phyloP scores from a whole-genome alignment of 2,329 filamentous ascomycete genomes.

The Trichophyton rubrum region DNA sequence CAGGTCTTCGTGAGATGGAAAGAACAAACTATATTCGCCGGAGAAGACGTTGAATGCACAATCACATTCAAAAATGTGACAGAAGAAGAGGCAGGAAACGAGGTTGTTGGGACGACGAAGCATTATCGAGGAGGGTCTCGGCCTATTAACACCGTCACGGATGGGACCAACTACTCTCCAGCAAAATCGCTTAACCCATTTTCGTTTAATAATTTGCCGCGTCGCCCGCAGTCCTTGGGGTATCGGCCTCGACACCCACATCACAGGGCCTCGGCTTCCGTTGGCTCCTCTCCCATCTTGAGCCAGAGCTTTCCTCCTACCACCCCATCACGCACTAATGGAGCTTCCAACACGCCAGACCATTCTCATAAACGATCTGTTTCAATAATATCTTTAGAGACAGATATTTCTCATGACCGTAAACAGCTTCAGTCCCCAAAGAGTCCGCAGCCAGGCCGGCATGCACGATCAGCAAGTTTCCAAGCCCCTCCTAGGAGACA shows the following conservation, averaged over 20 bases:
- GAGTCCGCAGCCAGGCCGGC: slow-evolving; percentile 48
- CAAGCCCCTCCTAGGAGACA: slow-evolving; percentile 52
- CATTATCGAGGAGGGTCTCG: slow-evolving; percentile 30
- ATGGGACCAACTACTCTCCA: slow-evolving; percentile 28
- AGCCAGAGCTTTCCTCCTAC: slow-evolving; percentile 32
- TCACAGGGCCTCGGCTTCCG: slow-evolving; percentile 30
- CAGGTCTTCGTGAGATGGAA: slow-evolving; percentile 93
- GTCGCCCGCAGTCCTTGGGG: slow-evolving; percentile 25
- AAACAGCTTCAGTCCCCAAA: slow-evolving; percentile 23
- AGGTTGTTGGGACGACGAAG: slow-evolving; percentile 19
- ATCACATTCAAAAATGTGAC: slow-evolving; percentile 90
- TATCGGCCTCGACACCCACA: slow-evolving; percentile 20
- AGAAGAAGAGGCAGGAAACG: slow-evolving; percentile 28
- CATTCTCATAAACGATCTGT: slow-evolving; percentile 62
- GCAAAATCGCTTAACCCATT: slow-evolving; percentile 27
- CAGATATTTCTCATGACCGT: slow-evolving; percentile 27
- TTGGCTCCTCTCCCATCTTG: slow-evolving; percentile 28
- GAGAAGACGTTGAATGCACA: slow-evolving; percentile 87
- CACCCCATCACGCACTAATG: slow-evolving; percentile 10
- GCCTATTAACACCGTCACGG: slow-evolving; percentile 22
- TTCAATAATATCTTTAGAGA: slow-evolving; percentile 67
- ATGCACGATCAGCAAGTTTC: slow-evolving; percentile 68
- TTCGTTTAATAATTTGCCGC: slow-evolving; percentile 22
- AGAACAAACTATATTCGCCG: slow-evolving; percentile 87
- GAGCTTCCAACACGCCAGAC: slow-evolving; percentile 21